These are phyloP conservation scores for Sedum album DNA, from an alignment of 164 flowering plant genomes.

Conservation along the genomic window DNA sequence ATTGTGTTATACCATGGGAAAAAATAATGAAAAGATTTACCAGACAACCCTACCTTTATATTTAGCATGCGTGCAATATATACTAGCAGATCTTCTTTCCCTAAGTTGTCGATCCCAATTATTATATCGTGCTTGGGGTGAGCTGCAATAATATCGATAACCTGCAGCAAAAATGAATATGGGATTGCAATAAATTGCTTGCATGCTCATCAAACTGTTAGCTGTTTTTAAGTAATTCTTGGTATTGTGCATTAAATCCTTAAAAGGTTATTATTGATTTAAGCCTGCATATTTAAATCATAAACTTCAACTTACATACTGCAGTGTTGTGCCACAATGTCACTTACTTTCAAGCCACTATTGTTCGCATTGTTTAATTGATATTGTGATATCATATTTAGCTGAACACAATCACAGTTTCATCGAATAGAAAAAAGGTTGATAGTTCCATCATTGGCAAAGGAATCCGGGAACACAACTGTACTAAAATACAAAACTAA, in stretches of 20 bases:
- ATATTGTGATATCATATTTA: not conserved
- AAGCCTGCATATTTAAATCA: not conserved
- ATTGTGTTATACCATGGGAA: too few relatives aligned
- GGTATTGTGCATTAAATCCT: not conserved
- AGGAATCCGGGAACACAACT: not conserved
- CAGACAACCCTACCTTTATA: conserved; percentile 43
- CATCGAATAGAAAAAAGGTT: not conserved
- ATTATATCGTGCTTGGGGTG: conserved; percentile 73
- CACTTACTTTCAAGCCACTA: not conserved
- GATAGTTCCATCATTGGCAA: not conserved
- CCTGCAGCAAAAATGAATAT: conserved; percentile 28
- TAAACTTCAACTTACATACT: not conserved
- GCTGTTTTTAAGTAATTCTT: not conserved
- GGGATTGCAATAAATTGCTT: not conserved
- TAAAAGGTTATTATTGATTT: too few relatives aligned
- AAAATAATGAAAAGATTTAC: too few relatives aligned
- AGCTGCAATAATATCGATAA: conserved; percentile 56
- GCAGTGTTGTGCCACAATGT: not conserved
- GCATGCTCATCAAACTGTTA: not conserved
- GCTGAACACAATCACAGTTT: not conserved
- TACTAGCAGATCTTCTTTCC: conserved; percentile 81
- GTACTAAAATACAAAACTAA: not conserved
- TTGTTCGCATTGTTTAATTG: not conserved
- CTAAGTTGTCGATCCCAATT: conserved; percentile 69
- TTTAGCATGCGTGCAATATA: conserved; percentile 44